Percentiles rank a stretch among this genome's conserved stretches.
Evolutionary conservation across 2,329 filamentous ascomycete genomes (phyloP).

Genomic region (Colletotrichum shisoi): DNA sequence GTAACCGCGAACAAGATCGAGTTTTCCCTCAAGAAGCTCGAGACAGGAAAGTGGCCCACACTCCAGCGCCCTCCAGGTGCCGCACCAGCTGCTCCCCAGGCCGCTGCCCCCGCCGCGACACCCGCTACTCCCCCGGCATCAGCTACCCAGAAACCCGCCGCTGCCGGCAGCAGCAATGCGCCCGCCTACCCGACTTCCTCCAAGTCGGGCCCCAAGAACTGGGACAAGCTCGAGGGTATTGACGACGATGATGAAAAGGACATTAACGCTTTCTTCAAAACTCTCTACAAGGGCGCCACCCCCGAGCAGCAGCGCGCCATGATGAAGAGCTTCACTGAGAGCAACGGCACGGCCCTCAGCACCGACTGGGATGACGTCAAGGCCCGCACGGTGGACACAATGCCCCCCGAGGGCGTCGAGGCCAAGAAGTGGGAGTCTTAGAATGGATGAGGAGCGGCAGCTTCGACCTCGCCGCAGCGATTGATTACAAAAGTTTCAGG

Average conservation of each 20-base stretch:
- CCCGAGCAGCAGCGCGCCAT: conserved; percentile 88
- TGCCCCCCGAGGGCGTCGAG: conserved; percentile 79
- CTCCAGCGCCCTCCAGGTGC: conserved; percentile 38
- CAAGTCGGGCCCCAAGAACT: conserved; percentile 82
- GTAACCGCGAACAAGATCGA: conserved; percentile 84
- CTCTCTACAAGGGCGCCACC: conserved; percentile 78
- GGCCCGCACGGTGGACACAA: conserved; percentile 72
- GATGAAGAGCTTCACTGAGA: conserved; percentile 97
- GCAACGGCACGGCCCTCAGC: conserved; percentile 89
- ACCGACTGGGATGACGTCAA: conserved; percentile 90
- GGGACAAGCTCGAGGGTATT: conserved; percentile 74
- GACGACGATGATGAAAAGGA: conserved; percentile 68
- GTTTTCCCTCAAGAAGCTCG: conserved; percentile 73
- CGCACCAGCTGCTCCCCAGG: not conserved
- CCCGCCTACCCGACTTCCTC: conserved; percentile 88
- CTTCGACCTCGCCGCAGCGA: not conserved
- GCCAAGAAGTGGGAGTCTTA: conserved; percentile 71
- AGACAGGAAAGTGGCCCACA: conserved; percentile 72
- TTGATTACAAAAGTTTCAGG: not conserved
- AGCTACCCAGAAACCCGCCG: conserved; percentile 24
- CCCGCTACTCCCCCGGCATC: conserved; percentile 14
- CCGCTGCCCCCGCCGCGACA: conserved; percentile 2
- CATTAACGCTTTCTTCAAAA: conserved; percentile 87
- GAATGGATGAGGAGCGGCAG: not conserved
- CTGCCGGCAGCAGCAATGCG: conserved; percentile 24